Evolutionary conservation across 176 grass and related monocot species (phyloP).

Genomic region (Oryza longistaminata): DNA sequence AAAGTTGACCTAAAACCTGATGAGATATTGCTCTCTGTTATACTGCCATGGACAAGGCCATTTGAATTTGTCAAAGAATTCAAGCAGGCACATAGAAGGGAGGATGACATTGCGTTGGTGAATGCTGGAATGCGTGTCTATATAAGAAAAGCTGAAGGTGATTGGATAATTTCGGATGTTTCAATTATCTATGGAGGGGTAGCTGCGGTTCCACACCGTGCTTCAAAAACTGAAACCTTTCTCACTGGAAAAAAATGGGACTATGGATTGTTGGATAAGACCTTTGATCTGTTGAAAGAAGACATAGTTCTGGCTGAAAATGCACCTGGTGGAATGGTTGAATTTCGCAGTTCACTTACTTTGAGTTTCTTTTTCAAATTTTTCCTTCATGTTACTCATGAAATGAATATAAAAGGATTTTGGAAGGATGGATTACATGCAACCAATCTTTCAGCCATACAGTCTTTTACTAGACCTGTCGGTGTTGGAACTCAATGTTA

Average conservation of each 20-base stretch:
- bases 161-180: slow-evolving; percentile 66
- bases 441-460: slow-evolving; percentile 64
- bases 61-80: slow-evolving; percentile 97
- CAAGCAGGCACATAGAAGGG: slow-evolving; percentile 95
- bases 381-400: slow-evolving; percentile 76
- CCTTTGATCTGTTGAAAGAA: slow-evolving; percentile 73
- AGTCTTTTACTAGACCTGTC: slow-evolving; percentile 51
- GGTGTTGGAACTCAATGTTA: slow-evolving; percentile 68
- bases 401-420: slow-evolving; percentile 68
- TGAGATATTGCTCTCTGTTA: slow-evolving; percentile 78
- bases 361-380: slow-evolving; percentile 99
- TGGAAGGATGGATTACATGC: slow-evolving; percentile 49
- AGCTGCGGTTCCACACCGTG: slow-evolving; percentile 65
- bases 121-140: slow-evolving; percentile 84
- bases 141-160: slow-evolving; percentile 58
- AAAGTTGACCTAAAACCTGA: slow-evolving; percentile 78
- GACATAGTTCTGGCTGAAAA: slow-evolving; percentile 71
- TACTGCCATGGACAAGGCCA: slow-evolving; percentile 82
- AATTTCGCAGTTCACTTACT: slow-evolving; percentile 90
- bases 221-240: slow-evolving; percentile 67
- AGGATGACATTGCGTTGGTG: slow-evolving; percentile 98
- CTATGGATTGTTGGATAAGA: slow-evolving; percentile 54
- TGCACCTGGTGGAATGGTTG: slow-evolving; percentile 96
- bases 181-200: slow-evolving; percentile 86
- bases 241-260: slow-evolving; percentile 71